phyloP scores from a whole-genome alignment of 2,329 filamentous ascomycete genomes.

The Arthrobotrys conoides region DNA sequence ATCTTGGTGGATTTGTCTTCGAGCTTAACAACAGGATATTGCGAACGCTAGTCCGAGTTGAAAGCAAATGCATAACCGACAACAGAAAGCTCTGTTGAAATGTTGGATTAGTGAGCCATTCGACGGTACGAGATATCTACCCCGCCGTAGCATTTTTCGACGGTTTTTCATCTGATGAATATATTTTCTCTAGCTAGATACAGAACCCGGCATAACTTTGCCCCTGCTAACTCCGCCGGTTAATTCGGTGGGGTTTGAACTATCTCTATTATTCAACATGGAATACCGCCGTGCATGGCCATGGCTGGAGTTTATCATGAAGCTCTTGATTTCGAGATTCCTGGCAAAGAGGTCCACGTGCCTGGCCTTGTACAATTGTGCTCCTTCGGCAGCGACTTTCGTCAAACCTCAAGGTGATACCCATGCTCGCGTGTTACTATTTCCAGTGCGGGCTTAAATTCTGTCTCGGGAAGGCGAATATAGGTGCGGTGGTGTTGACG shows the following conservation, averaged over 20 bases:
- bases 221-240: constrained; percentile 17
- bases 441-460: constrained; percentile 40
- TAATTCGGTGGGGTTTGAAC: not conserved
- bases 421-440: constrained; percentile 52
- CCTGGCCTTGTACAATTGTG: constrained; percentile 9
- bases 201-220: constrained; percentile 23
- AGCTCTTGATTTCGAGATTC: constrained; percentile 7
- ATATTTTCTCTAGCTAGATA: not conserved
- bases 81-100: constrained; percentile 1
- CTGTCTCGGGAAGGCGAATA: constrained; percentile 54
- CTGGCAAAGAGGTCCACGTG: constrained; percentile 26
- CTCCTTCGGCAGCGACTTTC: constrained; percentile 31
- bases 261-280: not conserved
- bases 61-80: constrained; percentile 19
- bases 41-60: constrained; percentile 17
- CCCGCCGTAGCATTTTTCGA: constrained; percentile 31
- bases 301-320: not conserved
- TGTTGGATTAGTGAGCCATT: constrained; percentile 50
- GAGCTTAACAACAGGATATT: not conserved
- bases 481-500: constrained; percentile 17
- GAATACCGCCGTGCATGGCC: not conserved
- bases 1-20: constrained; percentile 5
- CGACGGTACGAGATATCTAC: constrained; percentile 41
- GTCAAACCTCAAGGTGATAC: constrained; percentile 42
- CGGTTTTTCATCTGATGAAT: constrained; percentile 43